Evolutionary conservation across 768 basidiomycete species (phyloP).

Genomic region (Xanthoconium purpureum): DNA sequence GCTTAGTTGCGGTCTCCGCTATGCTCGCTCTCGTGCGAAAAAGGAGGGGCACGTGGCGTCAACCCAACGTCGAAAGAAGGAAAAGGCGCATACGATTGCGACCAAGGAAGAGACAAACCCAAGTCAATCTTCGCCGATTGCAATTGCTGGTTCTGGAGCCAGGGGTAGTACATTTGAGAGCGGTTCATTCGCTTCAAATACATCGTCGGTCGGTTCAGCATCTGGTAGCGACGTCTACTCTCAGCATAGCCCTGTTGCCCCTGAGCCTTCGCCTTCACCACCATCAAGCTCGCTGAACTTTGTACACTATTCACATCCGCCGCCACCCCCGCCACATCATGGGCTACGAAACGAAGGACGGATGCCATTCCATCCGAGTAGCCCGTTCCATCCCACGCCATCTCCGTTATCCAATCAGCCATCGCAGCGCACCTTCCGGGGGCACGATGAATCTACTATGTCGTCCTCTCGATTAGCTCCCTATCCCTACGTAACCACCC

Average conservation of each 20-base stretch:
- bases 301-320: conserved; percentile 50
- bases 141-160: conserved; percentile 45
- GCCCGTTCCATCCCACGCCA: conserved; percentile 40
- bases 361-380: conserved; percentile 22
- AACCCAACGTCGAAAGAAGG: conserved; percentile 57
- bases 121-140: conserved; percentile 34
- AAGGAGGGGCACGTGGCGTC: conserved; percentile 64
- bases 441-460: conserved; percentile 35
- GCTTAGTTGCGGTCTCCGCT: conserved; percentile 76
- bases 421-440: conserved; percentile 35
- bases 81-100: conserved; percentile 40
- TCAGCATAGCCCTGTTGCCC: conserved; percentile 41
- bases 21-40: conserved; percentile 84
- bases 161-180: conserved; percentile 48
- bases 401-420: conserved; percentile 36
- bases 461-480: conserved; percentile 37
- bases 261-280: conserved; percentile 64
- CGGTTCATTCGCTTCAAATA: conserved; percentile 42
- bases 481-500: conserved; percentile 39
- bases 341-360: conserved; percentile 32
- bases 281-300: conserved; percentile 53
- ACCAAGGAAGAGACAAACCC: conserved; percentile 27
- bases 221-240: conserved; percentile 57
- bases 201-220: conserved; percentile 52
- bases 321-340: conserved; percentile 35